Base-by-base conservation (phyloP, 257 asterid species). In the Galeopsis tetrahit region DNA sequence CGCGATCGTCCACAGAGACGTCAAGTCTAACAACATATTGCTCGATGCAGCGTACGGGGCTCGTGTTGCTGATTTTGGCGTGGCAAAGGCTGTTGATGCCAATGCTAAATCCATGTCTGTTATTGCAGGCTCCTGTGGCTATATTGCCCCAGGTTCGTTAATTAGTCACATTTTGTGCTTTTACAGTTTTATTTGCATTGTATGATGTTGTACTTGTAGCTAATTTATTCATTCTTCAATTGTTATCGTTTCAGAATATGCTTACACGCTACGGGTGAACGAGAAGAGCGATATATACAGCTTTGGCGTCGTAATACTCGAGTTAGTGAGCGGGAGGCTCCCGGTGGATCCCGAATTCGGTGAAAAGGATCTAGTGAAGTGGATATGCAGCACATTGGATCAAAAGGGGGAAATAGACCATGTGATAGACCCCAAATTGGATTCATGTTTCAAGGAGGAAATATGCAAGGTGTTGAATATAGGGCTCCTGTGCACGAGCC, bases 121-220 rank as follows among this genome's bases (percentile, higher is more conserved):
- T 10, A 94, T 94, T 78, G 99, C 99, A n/a, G 99, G 99, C 2
- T 94, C 99, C 66, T 87, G 96, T 61, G 99, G 99, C 10, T 94
- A 94, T 79, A 94, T 94, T 66, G 99, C 99, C 9, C 99, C 99
- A 79, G 99, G 99, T 94, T 58, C 59, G 85, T 75, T 42, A 1
- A 0, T 53, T 35, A 7, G 11, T 70, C 42, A 5, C 28, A 21
- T 32, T 2, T 63, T 39, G 7, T 39, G 7, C 43, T 4, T 5
- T 2, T 4, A 5, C n/a, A 4, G 43, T 39, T 39, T 39, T 39
- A 4, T 2, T 35, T 61, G 42, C 34, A n/a, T n/a, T 58, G 7
- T 58, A 43, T 1, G 4, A 10, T 35, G 10, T 69, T 21, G 28
- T 21, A 21, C 28, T 21, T 21, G 28, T 21, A 21, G 2, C 9